Evolutionary conservation across 495 filamentous ascomycete genomes (phyloP), one percentile per base, ranked within the genome.

Genomic region (Hyaloscypha variabilis): DNA sequence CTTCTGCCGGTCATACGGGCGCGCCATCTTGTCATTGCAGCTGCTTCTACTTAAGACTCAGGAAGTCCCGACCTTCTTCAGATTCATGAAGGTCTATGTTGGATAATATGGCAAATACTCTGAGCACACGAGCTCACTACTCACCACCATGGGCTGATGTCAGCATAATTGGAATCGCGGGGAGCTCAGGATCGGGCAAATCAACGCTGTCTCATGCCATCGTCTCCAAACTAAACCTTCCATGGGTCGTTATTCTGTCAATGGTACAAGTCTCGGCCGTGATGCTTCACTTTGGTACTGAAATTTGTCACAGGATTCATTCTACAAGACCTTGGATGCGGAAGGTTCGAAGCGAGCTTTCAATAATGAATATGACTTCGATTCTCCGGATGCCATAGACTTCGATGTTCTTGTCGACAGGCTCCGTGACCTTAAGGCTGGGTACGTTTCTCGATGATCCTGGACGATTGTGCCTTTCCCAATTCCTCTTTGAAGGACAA

Each of bases 191-290:
- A 60, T 97, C 94, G 28, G 95, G 95, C 46, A 99, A 99, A 80
- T 97, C 94, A n/a, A 96, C 93, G 2, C 79, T 99, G 59, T 93
- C 96, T 25, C 86, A 94, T 66, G 93, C 93, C 56, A 96, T 99
- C 69, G 92, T 98, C 59, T 87, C 82, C 62, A 90, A 91, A 64
- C 77, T 99, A 69, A 97, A 94, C 77, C 79, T 98, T 58, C 95
- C 95, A 51, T 99, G 95, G 95, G 95, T 99, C 39, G 92, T 97
- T 30, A 97, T 99, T 75, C 77, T 99, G 67, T 94, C 93, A 34
- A 97, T 99, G 87, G 93, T 96, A 83, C 73, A 78, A 67, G 17
- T 49, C 34, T 62, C 24, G 19, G 56, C 30, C n/a, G 54, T 28
- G 55, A 8, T 21, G 25, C n/a, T 58, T 51, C 13, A 30, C 24